Percentiles rank a stretch among this genome's conserved stretches.
Evolutionary conservation across 2,329 filamentous ascomycete species (phyloP).

Genomic region (Rhynchosporium graminicola): DNA sequence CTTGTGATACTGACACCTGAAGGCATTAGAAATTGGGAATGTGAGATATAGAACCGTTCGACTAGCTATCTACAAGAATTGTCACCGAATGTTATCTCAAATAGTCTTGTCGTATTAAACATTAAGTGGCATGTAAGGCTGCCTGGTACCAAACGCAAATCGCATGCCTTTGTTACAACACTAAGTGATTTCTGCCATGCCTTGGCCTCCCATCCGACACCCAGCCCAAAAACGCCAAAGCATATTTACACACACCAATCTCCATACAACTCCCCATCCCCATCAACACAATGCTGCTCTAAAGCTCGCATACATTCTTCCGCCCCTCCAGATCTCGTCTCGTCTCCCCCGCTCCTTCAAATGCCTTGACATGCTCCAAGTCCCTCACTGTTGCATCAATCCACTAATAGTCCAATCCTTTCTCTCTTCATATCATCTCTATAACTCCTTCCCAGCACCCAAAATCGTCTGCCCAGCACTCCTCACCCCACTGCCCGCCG

Average conservation of each 20-base stretch:
- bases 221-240: neutral
- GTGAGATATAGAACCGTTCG: too few relatives aligned
- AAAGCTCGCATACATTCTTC: neutral
- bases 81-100: too few relatives aligned
- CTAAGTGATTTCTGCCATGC: neutral
- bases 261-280: constrained; percentile 3
- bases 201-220: neutral
- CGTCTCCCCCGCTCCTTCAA: neutral
- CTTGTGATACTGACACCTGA: too few relatives aligned
- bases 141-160: neutral
- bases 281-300: constrained; percentile 13
- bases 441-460: constrained; percentile 35
- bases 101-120: constrained; percentile 8
- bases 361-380: neutral
- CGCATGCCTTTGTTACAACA: neutral
- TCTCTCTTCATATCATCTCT: neutral
- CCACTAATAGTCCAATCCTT: neutral
- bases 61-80: too few relatives aligned
- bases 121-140: constrained; percentile 9
- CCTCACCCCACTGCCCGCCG: constrained; percentile 1
- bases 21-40: too few relatives aligned
- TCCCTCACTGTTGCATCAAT: neutral
- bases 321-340: neutral
- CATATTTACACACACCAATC: neutral
- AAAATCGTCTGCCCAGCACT: constrained; percentile 24